Percentiles rank a stretch among this genome's conserved stretches.
phyloP scores from a whole-genome alignment of 169 alveolate species.

The Plasmodium gallinaceum region DNA sequence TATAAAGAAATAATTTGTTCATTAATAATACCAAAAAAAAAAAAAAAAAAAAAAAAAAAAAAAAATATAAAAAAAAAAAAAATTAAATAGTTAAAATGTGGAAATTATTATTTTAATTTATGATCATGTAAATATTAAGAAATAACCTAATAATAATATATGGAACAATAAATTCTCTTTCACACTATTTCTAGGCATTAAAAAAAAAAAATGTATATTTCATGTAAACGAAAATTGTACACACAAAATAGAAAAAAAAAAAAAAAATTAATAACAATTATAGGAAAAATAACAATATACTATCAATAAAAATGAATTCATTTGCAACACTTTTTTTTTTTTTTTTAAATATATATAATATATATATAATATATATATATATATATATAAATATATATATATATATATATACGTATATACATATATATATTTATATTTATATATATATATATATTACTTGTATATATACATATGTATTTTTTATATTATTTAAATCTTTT shows the following conservation, averaged over 20 bases:
- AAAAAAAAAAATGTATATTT: constrained; percentile 29
- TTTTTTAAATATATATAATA: neutral
- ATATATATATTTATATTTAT: no score
- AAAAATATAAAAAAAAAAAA: no score
- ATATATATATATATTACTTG: no score
- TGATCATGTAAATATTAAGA: constrained; percentile 14
- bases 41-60: no score
- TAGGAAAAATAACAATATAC: constrained; percentile 14
- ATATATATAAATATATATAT: neutral
- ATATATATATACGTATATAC: no score
- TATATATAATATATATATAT: no score
- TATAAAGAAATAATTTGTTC: no score
- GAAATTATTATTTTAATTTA: constrained; percentile 12
- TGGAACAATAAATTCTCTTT: constrained; percentile 20
- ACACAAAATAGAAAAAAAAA: constrained; percentile 47
- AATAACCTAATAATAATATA: constrained; percentile 14
- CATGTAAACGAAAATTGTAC: constrained; percentile 14
- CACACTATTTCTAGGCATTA: constrained; percentile 12
- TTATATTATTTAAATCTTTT: neutral
- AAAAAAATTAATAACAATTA: constrained; percentile 1
- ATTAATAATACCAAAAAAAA: neutral
- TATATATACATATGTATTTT: neutral
- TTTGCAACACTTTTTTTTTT: neutral
- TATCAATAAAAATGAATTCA: neutral
- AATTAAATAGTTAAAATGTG: no score